phyloP scores from a whole-genome alignment of 2,329 filamentous ascomycete species.

The Talaromyces verruculosus region DNA sequence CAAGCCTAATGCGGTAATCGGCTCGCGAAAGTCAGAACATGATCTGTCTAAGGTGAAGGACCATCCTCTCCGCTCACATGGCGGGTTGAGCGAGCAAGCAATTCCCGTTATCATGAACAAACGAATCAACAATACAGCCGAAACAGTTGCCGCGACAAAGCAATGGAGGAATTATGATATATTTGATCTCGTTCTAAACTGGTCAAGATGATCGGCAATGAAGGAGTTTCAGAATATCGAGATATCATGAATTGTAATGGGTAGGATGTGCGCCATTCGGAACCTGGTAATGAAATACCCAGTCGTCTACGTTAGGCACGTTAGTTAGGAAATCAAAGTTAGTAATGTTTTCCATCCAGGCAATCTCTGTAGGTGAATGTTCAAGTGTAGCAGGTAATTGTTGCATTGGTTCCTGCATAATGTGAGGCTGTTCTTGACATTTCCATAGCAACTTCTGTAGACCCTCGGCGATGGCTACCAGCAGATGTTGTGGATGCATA shows the following conservation, averaged over 20 bases:
- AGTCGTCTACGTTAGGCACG: conserved; percentile 27
- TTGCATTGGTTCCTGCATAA: conserved; percentile 22
- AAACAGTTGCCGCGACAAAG: conserved; percentile 18
- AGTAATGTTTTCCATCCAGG: conserved; percentile 31
- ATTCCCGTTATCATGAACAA: conserved; percentile 40
- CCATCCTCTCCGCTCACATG: conserved; percentile 44
- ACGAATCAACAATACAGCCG: conserved; percentile 22
- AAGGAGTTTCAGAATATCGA: background rate
- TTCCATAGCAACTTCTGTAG: conserved; percentile 28
- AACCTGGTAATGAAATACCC: conserved; percentile 26
- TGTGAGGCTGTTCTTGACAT: conserved; percentile 24
- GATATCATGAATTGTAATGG: conserved; percentile 9
- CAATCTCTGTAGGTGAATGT: conserved; percentile 32
- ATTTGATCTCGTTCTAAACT: conserved; percentile 42
- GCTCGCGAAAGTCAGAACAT: conserved; percentile 37
- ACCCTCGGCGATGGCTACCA: conserved; percentile 31
- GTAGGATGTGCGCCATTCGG: conserved; percentile 3
- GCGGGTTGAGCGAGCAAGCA: conserved; percentile 43
- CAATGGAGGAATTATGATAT: conserved; percentile 43
- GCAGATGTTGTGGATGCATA: conserved; percentile 32
- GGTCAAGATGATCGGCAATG: background rate
- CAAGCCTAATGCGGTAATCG: conserved; percentile 40
- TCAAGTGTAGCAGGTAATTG: conserved; percentile 29
- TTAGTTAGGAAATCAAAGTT: conserved; percentile 35
- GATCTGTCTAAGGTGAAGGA: conserved; percentile 36